These are phyloP conservation scores for Naumovozyma castellii DNA, from an alignment of 805 yeast genomes.

Conservation along the genomic window DNA sequence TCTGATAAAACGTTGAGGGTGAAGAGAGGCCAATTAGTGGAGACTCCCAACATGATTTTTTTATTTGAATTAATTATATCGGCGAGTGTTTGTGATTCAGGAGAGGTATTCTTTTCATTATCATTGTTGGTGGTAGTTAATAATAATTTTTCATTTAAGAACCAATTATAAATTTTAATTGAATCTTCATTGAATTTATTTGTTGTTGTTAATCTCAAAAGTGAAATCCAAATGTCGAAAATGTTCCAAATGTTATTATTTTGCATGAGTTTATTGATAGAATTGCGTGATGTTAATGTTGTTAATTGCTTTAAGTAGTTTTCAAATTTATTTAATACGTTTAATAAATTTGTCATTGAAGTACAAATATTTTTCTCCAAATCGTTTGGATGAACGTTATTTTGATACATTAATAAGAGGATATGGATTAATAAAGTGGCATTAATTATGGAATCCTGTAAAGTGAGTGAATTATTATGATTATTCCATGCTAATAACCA, in stretches of 20 bases:
- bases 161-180: slow-evolving; percentile 5
- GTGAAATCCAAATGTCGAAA: slow-evolving; percentile 7
- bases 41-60: too few relatives aligned
- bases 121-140: neutral
- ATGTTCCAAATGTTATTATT: slow-evolving; percentile 5
- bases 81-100: too few relatives aligned
- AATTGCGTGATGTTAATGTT: neutral
- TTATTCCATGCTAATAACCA: neutral
- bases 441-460: neutral
- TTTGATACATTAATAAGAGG: neutral
- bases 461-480: neutral
- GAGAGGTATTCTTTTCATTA: neutral
- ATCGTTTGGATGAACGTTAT: neutral
- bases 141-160: slow-evolving; percentile 3
- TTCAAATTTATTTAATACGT: neutral
- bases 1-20: slow-evolving; percentile 6
- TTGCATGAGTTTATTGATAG: neutral
- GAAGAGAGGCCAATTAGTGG: too few relatives aligned
- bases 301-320: neutral
- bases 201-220: slow-evolving; percentile 1
- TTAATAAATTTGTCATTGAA: neutral
- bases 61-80: too few relatives aligned
- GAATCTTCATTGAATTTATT: slow-evolving; percentile 5
- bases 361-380: too few relatives aligned
- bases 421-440: neutral